Conservation (phyloP, 2,329 filamentous ascomycete species). For the Aspergillus ibericus region DNA sequence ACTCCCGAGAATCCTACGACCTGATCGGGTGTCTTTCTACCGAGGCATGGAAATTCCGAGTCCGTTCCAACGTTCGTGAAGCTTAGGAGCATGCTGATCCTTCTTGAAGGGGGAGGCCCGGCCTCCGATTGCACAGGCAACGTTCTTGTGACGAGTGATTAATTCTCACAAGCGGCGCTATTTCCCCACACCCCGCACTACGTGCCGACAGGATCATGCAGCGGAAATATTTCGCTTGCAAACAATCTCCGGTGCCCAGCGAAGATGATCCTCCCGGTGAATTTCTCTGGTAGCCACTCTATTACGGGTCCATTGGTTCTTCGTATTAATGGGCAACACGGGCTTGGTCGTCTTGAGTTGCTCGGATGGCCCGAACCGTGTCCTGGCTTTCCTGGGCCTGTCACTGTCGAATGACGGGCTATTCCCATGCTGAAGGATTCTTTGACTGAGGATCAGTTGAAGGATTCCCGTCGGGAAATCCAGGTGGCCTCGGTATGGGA, state of each 20-base stretch:
- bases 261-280: background rate
- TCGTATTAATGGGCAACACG: background rate
- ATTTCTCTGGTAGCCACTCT: background rate
- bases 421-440: background rate
- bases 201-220: background rate
- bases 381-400: background rate
- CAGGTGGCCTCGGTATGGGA: background rate
- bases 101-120: background rate
- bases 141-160: background rate
- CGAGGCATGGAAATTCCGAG: background rate
- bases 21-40: background rate
- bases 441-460: background rate
- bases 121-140: background rate
- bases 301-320: background rate
- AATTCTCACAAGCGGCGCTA: background rate
- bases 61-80: background rate
- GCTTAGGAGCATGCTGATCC: background rate
- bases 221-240: background rate
- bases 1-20: background rate
- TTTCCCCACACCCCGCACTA: conserved; percentile 1
- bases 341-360: background rate
- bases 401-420: background rate
- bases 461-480: background rate
- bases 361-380: background rate
- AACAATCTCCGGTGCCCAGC: background rate